phyloP scores from a whole-genome alignment of 2,329 filamentous ascomycete genomes.

The Aspergillus sojae region DNA sequence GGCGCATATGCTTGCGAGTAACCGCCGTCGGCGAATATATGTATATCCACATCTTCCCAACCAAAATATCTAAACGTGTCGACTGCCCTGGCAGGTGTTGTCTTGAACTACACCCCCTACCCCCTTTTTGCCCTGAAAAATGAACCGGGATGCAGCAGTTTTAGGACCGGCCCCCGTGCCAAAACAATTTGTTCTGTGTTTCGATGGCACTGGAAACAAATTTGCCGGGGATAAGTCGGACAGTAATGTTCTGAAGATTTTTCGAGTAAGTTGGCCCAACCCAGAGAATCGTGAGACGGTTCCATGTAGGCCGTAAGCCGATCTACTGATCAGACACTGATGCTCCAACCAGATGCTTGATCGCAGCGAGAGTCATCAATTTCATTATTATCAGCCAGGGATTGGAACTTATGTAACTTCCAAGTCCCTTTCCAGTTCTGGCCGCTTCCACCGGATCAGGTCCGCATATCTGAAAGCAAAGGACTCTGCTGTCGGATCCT shows the following conservation, averaged over 20 bases:
- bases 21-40: not conserved
- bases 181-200: constrained; percentile 47
- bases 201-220: constrained; percentile 50
- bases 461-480: constrained; percentile 42
- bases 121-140: not conserved
- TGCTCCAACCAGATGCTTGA: constrained; percentile 40
- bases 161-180: constrained; percentile 20
- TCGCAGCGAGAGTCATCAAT: constrained; percentile 42
- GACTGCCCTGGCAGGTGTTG: constrained; percentile 5
- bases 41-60: constrained; percentile 8
- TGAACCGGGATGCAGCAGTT: constrained; percentile 10
- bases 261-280: constrained; percentile 37
- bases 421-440: constrained; percentile 33
- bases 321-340: not conserved
- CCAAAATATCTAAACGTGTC: constrained; percentile 5
- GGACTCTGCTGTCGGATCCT: constrained; percentile 77
- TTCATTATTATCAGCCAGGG: constrained; percentile 48
- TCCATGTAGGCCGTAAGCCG: not conserved
- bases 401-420: constrained; percentile 49
- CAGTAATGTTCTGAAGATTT: constrained; percentile 52
- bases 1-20: constrained; percentile 11
- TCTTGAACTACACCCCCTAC: not conserved
- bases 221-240: constrained; percentile 48
- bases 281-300: constrained; percentile 8
- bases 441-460: constrained; percentile 57